phyloP scores from a whole-genome alignment of 257 asterid species.

The Nicotiana sylvestris region DNA sequence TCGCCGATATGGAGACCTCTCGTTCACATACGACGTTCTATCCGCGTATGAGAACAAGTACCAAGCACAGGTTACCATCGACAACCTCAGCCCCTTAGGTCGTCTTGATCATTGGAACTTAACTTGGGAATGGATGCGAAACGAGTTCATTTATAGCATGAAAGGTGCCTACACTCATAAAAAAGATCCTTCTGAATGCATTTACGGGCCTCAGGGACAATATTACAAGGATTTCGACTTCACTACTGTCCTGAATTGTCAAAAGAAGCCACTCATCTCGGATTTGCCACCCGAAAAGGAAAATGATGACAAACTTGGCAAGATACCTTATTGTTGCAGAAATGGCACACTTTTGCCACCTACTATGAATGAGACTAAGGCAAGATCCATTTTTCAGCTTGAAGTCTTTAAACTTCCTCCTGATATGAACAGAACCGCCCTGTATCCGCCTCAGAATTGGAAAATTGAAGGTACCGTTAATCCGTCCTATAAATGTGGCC shows the following conservation, averaged over 20 bases:
- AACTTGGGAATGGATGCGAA: conserved; percentile 98
- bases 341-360: conserved; percentile 61
- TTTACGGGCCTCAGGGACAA: conserved; percentile 84
- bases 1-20: conserved; percentile 58
- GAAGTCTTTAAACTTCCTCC: conserved; percentile 91
- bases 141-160: conserved; percentile 78
- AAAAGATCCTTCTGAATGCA: conserved; percentile 71
- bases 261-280: conserved; percentile 58
- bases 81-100: conserved; percentile 77
- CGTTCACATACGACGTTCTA: conserved; percentile 75
- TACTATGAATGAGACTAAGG: conserved; percentile 65
- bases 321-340: conserved; percentile 70
- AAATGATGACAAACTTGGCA: conserved; percentile 71
- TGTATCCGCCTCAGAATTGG: conserved; percentile 87
- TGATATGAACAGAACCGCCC: conserved; percentile 65
- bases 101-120: conserved; percentile 93
- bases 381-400: conserved; percentile 64
- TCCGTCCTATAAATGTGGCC: conserved; percentile 70
- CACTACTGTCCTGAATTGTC: conserved; percentile 62
- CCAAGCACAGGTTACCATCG: conserved; percentile 82
- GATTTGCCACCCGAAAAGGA: conserved; percentile 64
- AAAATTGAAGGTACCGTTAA: conserved; percentile 56
- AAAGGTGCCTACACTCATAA: conserved; percentile 70
- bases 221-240: conserved; percentile 70
- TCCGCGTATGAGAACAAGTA: conserved; percentile 60